Conservation (phyloP, 805 yeast genomes). For the Hanseniaspora guilliermondii region DNA sequence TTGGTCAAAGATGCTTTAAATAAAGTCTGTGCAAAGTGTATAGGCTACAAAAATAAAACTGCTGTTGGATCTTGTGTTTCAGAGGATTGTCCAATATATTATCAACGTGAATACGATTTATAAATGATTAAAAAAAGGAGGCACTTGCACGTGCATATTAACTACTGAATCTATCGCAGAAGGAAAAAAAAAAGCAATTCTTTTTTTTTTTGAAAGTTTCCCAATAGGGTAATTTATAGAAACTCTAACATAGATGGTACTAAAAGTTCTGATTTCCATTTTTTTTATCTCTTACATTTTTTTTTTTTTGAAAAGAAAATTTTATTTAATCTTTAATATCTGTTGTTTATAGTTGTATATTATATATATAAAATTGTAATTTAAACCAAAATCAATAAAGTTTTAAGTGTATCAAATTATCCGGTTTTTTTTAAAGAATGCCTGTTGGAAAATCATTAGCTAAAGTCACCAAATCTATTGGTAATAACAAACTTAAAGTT, state of each 20-base stretch:
- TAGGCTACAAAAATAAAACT: slow-evolving; percentile 24
- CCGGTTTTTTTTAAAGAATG: too few species aligned
- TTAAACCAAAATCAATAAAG: neutral
- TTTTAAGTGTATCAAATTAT: neutral
- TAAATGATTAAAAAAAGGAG: neutral
- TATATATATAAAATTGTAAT: too few species aligned
- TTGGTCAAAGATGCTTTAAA: slow-evolving; percentile 23
- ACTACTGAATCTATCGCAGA: too few species aligned
- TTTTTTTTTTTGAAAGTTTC: neutral
- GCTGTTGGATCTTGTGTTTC: slow-evolving; percentile 39
- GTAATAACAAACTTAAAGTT: slow-evolving; percentile 23
- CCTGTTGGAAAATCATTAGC: slow-evolving; percentile 27
- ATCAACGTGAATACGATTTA: slow-evolving; percentile 33
- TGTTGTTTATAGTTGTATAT: too few species aligned
- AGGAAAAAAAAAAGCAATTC: neutral
- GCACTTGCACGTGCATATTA: neutral
- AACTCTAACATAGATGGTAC: neutral
- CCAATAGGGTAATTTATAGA: neutral
- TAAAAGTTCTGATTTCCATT: neutral
- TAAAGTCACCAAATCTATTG: slow-evolving; percentile 25
- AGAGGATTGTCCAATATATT: slow-evolving; percentile 54
- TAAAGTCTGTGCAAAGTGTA: slow-evolving; percentile 30
- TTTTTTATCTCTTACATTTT: slow-evolving; percentile 16
- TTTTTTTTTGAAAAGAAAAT: neutral
- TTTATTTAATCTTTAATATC: neutral